Base-by-base conservation (phyloP, 2,329 filamentous ascomycete genomes). In the Hypoxylon rubiginosum region DNA sequence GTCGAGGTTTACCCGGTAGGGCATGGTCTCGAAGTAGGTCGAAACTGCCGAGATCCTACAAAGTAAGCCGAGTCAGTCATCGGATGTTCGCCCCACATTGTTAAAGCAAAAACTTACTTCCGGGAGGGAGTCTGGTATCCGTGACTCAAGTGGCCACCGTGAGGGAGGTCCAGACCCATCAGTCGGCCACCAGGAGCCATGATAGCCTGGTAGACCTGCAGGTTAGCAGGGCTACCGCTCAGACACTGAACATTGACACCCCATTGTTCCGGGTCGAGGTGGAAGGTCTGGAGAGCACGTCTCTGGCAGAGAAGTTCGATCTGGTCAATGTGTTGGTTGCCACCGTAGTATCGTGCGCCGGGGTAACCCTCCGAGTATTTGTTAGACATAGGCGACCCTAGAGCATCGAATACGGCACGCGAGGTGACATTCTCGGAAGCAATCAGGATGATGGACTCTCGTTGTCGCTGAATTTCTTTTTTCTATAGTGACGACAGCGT, bases 331-430 rank as follows among this genome's bases (percentile, higher is more conserved):
- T 96, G 93, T 87, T 99, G 92, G 86, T 99, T 99, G 79, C 96
- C 96, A 79, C 96, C 96, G 79, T 99, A 99, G 89, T 99, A 99
- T 82, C 96, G 91, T 76, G 96, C 96, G 80, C 96, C 96, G 73
- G 96, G 96, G 82, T 97, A 97, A 72, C 96, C 96, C 87, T 99
- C 96, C 17, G 94, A 97, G 89, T 99, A 99, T 86, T 99, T 99
- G 89, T 99, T 97, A 82, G 92, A 93, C 92, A 96, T 97, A 81
- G 92, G 91, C 64, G 91, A 94, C 77, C 96, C 96, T 72, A 99
- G 90, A 66, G 96, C 96, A 84, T 99, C 94, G 85, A 97, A 97
- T 77, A 99, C 96, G 76, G 96, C 94, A 75, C 94, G 94, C 69
- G 96, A 99, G 64, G 96, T 99, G 83, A 99, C 94, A 87, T 99